Evolutionary conservation across 2,329 filamentous ascomycete genomes (phyloP).

Genomic region (Alternaria alternata): DNA sequence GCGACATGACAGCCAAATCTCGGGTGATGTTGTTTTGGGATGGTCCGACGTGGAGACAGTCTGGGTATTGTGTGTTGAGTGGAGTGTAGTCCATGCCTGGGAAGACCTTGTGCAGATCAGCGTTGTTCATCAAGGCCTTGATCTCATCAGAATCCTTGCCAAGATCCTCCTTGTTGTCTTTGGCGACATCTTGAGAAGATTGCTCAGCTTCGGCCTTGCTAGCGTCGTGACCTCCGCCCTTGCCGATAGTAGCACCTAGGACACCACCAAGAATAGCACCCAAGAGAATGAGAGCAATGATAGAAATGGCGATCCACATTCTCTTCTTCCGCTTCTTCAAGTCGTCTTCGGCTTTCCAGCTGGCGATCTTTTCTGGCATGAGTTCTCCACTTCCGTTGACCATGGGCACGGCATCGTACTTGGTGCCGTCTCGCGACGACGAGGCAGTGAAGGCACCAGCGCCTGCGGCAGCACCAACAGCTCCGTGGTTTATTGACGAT

Average conservation of each 20-base stretch:
- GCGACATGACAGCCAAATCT: constrained; percentile 87
- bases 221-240: constrained; percentile 40
- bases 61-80: constrained; percentile 87
- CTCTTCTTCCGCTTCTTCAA: constrained; percentile 64
- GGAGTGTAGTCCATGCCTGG: constrained; percentile 96
- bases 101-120: constrained; percentile 88
- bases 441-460: constrained; percentile 24
- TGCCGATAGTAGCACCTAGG: constrained; percentile 73
- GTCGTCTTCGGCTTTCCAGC: constrained; percentile 63
- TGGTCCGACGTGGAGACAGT: constrained; percentile 77
- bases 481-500: constrained; percentile 46
- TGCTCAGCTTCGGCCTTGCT: constrained; percentile 6
- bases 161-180: constrained; percentile 78
- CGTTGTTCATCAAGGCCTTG: constrained; percentile 80
- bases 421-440: constrained; percentile 45
- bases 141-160: constrained; percentile 79
- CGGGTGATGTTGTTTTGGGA: constrained; percentile 95
- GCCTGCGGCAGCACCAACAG: constrained; percentile 53
- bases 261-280: constrained; percentile 77
- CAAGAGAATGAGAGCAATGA: constrained; percentile 71
- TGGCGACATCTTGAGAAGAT: constrained; percentile 55
- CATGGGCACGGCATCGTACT: constrained; percentile 66
- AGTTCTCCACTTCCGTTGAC: constrained; percentile 31
- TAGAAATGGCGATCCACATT: constrained; percentile 72
- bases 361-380: constrained; percentile 67